These are phyloP conservation scores for Stropharia rugosoannulata DNA, from an alignment of 768 basidiomycete genomes.

Conservation along the genomic window DNA sequence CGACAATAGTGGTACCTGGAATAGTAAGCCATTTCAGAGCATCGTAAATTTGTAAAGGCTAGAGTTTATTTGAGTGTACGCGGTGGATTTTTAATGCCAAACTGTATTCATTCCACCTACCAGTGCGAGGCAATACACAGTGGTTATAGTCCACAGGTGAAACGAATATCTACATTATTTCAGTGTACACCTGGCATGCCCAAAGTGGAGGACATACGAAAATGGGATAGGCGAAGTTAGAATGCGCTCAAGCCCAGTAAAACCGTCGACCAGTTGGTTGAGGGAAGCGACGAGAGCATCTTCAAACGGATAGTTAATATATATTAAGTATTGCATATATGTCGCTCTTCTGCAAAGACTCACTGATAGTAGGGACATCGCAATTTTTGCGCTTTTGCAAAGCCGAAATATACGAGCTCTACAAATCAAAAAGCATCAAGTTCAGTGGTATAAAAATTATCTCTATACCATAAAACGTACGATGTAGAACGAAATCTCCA, in stretches of 20 bases:
- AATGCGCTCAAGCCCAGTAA: slow-evolving; percentile 72
- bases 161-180: slow-evolving; percentile 51
- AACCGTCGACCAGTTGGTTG: slow-evolving; percentile 57
- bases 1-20: slow-evolving; percentile 54
- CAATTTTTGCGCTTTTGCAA: slow-evolving; percentile 54
- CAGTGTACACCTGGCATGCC: background rate
- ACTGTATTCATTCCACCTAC: slow-evolving; percentile 30
- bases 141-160: slow-evolving; percentile 67
- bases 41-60: slow-evolving; percentile 68
- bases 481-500: slow-evolving; percentile 69
- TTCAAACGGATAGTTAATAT: slow-evolving; percentile 18
- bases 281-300: slow-evolving; percentile 47
- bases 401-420: slow-evolving; percentile 69
- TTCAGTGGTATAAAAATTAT: background rate
- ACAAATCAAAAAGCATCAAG: slow-evolving; percentile 4
- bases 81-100: background rate
- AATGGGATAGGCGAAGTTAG: slow-evolving; percentile 78
- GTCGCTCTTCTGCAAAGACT: slow-evolving; percentile 17
- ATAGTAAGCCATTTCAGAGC: slow-evolving; percentile 62
- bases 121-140: slow-evolving; percentile 59
- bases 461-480: slow-evolving; percentile 30
- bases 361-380: slow-evolving; percentile 64
- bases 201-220: slow-evolving; percentile 43
- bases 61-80: background rate
- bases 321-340: background rate